Percentiles rank a stretch among this genome's conserved stretches.
phyloP scores from a whole-genome alignment of 257 asterid species.

The Penstemon eatonii region DNA sequence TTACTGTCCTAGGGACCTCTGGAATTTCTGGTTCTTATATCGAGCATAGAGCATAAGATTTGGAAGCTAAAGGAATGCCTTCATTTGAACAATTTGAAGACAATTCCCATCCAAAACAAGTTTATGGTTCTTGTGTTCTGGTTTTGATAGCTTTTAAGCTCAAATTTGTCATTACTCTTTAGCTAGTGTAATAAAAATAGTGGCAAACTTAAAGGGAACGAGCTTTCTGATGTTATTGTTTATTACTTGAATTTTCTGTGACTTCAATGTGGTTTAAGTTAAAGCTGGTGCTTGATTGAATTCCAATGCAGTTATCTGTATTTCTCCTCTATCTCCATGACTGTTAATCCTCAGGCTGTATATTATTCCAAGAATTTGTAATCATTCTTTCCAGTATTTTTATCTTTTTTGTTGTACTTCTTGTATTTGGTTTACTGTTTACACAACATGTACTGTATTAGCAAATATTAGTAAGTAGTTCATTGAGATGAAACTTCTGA shows the following conservation, averaged over 20 bases:
- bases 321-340: too few species aligned
- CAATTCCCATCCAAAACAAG: constrained; percentile 12
- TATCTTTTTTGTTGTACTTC: too few species aligned
- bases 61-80: constrained; percentile 22
- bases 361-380: too few species aligned
- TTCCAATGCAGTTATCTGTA: too few species aligned
- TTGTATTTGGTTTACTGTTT: too few species aligned
- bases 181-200: constrained; percentile 27
- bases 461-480: too few species aligned
- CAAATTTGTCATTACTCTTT: constrained; percentile 21
- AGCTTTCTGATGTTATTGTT: constrained; percentile 19
- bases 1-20: constrained; percentile 91
- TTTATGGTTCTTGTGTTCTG: constrained; percentile 26
- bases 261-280: neutral
- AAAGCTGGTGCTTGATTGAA: too few species aligned
- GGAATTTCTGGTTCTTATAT: constrained; percentile 96
- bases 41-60: constrained; percentile 75
- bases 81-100: constrained; percentile 25
- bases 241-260: constrained; percentile 6
- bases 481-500: too few species aligned
- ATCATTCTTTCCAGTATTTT: too few species aligned
- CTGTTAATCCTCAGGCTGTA: too few species aligned
- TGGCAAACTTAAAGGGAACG: constrained; percentile 24
- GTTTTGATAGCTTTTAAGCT: constrained; percentile 30
- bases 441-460: too few species aligned